These are phyloP conservation scores for Vitis riparia DNA, from an alignment of 164 flowering plant species.

Conservation along the genomic window DNA sequence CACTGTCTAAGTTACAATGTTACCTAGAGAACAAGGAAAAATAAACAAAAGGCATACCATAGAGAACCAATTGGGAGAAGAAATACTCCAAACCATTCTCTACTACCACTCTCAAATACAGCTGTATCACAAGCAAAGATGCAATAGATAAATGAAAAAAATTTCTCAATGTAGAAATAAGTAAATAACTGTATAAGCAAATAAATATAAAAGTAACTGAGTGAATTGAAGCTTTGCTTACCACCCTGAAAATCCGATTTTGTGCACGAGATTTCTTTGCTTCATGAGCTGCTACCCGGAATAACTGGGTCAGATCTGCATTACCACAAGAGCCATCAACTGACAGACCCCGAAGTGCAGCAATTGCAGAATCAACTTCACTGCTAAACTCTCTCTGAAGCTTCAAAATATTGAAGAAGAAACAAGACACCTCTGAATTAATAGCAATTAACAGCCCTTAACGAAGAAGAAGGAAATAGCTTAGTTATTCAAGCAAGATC, in stretches of 20 bases:
- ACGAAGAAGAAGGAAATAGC: background rate
- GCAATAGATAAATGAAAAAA: background rate
- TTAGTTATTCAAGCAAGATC: background rate
- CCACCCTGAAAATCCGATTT: conserved; percentile 84
- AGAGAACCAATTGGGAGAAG: too few relatives aligned
- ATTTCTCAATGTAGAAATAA: background rate
- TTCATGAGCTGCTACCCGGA: conserved; percentile 81
- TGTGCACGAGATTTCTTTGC: conserved; percentile 84
- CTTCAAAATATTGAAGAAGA: conserved; percentile 34
- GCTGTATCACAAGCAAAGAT: background rate
- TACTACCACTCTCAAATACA: too few relatives aligned
- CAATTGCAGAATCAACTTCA: conserved; percentile 57
- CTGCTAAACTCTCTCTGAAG: conserved; percentile 81
- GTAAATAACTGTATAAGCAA: background rate
- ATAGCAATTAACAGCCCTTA: background rate
- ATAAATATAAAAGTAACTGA: background rate
- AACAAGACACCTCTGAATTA: background rate
- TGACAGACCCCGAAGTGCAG: conserved; percentile 55
- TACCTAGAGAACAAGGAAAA: too few relatives aligned
- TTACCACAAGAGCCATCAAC: conserved; percentile 55
- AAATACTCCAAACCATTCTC: too few relatives aligned
- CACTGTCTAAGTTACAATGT: too few relatives aligned
- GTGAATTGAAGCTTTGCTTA: conserved; percentile 24
- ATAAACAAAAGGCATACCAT: too few relatives aligned
- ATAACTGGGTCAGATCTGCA: conserved; percentile 83